A percentile compares a stretch with the other conserved stretches of the same genome.
phyloP scores from a whole-genome alignment of 2,329 filamentous ascomycete genomes.

The Blumeriella jaapii region DNA sequence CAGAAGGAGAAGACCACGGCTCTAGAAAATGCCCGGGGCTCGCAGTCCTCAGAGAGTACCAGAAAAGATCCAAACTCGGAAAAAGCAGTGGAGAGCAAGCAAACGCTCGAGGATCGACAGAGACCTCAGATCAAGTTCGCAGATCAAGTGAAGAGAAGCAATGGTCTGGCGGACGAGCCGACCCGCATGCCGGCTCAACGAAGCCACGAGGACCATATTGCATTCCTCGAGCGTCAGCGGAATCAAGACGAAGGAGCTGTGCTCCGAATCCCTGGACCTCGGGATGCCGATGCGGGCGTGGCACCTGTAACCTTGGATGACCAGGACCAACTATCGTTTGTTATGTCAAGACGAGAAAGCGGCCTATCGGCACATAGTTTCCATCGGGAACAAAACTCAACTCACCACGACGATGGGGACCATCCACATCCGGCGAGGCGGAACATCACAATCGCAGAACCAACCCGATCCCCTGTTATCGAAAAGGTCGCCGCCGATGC shows the following conservation, averaged over 20 bases:
- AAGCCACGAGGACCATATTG: constrained; percentile 69
- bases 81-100: constrained; percentile 6
- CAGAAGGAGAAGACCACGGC: constrained; percentile 12
- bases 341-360: constrained; percentile 14
- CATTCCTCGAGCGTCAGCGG: constrained; percentile 75
- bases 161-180: constrained; percentile 39
- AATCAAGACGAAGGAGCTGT: constrained; percentile 60
- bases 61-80: constrained; percentile 11
- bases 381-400: constrained; percentile 6
- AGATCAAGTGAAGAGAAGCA: constrained; percentile 49
- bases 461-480: constrained; percentile 8
- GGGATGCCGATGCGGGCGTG: constrained; percentile 78
- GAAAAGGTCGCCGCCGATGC: constrained; percentile 25
- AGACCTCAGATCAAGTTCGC: constrained; percentile 47
- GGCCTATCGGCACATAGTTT: constrained; percentile 7
- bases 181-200: constrained; percentile 38
- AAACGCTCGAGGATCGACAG: constrained; percentile 4
- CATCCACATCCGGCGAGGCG: constrained; percentile 13
- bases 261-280: constrained; percentile 79
- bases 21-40: constrained; percentile 13
- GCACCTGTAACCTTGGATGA: constrained; percentile 48
- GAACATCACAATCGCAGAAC: constrained; percentile 25
- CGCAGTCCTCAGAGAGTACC: constrained; percentile 8
- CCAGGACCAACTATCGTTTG: constrained; percentile 12
- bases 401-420: constrained; percentile 11